Evolutionary conservation across 225 moss, liverwort and hornwort species (phyloP), one percentile per base, ranked within the genome.

Genomic region (Polytrichum commune): DNA sequence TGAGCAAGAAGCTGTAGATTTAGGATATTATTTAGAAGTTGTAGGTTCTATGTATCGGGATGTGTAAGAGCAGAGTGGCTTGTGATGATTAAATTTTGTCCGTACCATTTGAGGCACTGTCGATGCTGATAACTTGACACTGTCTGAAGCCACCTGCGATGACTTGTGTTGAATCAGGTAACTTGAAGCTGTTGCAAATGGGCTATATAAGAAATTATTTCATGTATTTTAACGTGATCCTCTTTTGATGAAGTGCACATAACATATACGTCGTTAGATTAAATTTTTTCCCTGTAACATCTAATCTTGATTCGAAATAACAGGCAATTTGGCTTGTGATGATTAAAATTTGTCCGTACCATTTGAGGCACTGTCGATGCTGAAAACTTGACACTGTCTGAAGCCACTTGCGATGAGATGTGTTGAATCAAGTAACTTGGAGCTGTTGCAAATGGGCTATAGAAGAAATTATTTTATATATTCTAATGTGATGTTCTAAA

Each of bases 261-360:
- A 5, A 10, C 13, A 0, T 9, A 33, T 30, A 1, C 7, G 30
- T 30, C 30, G 7, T 30, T 30, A 0, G 30, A 30, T 30, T 6
- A 30, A 7, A 30, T 5, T 0, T 0, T 0, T 1, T 30, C 0
- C 7, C 7, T 26, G 9, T 5, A 63, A 9, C 1, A 22, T n/a
- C 10, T 26, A 13, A 62, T 62, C 4, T 62, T 6, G 25, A 63
- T 22, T 6, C 10, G n/a, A 26, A 27, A 27, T 29, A 5, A 5
- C 5, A 29, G 29, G 29, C 5, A 5, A 4, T 6, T 6, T 63
- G 63, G 63, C 63, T 63, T 63, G 27, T 63, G 63, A 27, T 63
- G 64, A 27, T 64, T 16, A 8, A 29, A 18, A 64, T 46, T 61
- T 64, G 64, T 64, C 27, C 18, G 64, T 64, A 64, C 64, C 10